phyloP scores from a whole-genome alignment of 2,329 filamentous ascomycete species.

The Fusarium sulawesiense region DNA sequence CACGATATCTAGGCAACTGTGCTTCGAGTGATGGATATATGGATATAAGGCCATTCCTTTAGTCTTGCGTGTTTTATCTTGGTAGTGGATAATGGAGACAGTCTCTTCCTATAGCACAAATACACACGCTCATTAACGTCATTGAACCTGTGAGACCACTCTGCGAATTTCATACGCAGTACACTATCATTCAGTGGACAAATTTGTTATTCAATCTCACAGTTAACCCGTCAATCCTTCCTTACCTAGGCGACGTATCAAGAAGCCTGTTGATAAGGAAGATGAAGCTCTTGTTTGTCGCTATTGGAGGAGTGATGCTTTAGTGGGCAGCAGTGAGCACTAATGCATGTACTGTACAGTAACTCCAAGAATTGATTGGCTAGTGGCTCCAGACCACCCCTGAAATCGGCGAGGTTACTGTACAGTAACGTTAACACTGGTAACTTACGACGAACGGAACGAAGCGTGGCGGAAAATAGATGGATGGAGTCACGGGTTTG shows the following conservation, averaged over 20 bases:
- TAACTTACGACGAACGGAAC: neutral
- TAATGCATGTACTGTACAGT: slow-evolving; percentile 31
- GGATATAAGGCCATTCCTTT: neutral
- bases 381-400: neutral
- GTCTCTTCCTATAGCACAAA: neutral
- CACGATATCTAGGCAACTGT: neutral
- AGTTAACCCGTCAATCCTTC: too few species aligned
- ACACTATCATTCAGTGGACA: too few species aligned
- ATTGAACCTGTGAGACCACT: neutral
- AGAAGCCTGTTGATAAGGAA: neutral
- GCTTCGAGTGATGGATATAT: neutral
- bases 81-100: neutral
- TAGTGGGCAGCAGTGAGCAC: neutral
- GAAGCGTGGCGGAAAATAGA: neutral
- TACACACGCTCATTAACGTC: neutral
- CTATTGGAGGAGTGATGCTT: neutral
- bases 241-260: neutral
- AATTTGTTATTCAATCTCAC: neutral
- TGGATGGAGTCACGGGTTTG: neutral
- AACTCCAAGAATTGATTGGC: neutral
- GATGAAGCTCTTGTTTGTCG: neutral
- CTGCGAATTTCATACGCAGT: neutral
- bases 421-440: slow-evolving; percentile 2
- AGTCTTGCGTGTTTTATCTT: neutral
- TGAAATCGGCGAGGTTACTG: slow-evolving; percentile 4